Evolutionary conservation across 371 early-diverging fungal genomes (phyloP), one percentile per base, ranked within the genome.

Genomic region (Haplosporangium sp.): DNA sequence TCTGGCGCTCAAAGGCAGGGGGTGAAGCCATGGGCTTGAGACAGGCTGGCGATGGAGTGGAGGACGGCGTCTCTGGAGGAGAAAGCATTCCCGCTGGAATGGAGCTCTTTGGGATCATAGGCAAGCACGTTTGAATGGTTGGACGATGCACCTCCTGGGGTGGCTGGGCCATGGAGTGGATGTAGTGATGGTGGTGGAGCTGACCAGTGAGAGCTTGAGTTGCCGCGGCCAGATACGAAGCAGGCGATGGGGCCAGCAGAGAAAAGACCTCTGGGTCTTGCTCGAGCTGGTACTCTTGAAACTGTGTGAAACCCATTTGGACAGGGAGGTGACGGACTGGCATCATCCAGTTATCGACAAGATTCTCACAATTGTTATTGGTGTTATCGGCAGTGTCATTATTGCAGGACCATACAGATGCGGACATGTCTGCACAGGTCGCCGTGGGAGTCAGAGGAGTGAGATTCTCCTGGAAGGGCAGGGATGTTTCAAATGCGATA

Each of bases 91-190:
- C 67, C 29, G 55, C 60, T 16, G 42, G 51, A 2, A 52, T 45
- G 21, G 29, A 29, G 29, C 6, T 29, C 54, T 58, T 69, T 21
- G 41, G 55, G 46, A 43, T 63, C 18, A 64, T 46, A 5, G 48
- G 4, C 61, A 59, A 58, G 23, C 46, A 45, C 1, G 53, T 69
- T 16, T 59, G 55, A 7, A 21, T 16, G 10, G 50, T 45, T 48
- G 50, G 46, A 36, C 55, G 29, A 8, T 29, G 56, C 13, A 42
- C 58, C 54, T 64, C 46, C 37, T 42, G 66, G 6, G 56, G 9
- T 14, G 42, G 59, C n/a, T 46, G 23, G 5, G 46, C 42, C 83
- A 38, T 74, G 85, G 43, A 69, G 87, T 90, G 47, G 83, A 86
- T 45, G 91, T 87, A 81, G 11, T 21, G 20, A n/a, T 59, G 65